These are phyloP conservation scores for Cenococcum geophilum DNA, from an alignment of 495 filamentous ascomycete genomes.

Conservation along the genomic window DNA sequence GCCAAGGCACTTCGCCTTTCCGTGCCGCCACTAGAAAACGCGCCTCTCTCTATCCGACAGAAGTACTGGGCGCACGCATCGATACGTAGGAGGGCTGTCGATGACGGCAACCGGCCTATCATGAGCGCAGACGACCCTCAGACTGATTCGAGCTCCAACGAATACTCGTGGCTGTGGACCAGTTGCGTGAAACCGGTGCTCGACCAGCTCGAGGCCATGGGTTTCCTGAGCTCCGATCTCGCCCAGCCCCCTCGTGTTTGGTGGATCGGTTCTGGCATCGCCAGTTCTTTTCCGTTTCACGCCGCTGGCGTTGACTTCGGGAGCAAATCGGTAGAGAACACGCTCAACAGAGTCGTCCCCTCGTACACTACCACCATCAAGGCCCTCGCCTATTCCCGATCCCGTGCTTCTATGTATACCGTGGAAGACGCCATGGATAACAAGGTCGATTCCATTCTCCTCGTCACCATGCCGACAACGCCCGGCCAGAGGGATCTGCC, in stretches of 20 bases:
- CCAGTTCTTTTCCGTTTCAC: neutral
- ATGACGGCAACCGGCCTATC: too few relatives aligned
- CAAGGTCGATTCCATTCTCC: neutral
- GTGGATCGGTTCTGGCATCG: neutral
- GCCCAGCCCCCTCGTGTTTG: neutral
- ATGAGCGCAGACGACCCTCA: too few relatives aligned
- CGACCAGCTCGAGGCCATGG: neutral
- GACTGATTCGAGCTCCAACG: too few relatives aligned
- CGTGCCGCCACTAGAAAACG: neutral
- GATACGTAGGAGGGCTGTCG: too few relatives aligned
- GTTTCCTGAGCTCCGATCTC: neutral
- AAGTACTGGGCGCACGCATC: neutral
- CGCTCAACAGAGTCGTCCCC: neutral
- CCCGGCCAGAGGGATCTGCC: neutral
- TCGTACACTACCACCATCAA: neutral
- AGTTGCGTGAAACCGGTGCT: neutral
- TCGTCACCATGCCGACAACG: neutral
- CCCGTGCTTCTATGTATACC: neutral
- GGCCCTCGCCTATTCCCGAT: neutral
- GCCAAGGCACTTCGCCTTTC: neutral
- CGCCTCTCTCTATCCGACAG: neutral
- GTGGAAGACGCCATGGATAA: neutral
- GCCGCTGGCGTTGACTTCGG: neutral
- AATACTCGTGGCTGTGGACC: neutral
- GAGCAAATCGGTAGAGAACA: neutral